These are phyloP conservation scores for Nigrospora osmanthi DNA, from an alignment of 2,329 filamentous ascomycete species.

Conservation along the genomic window DNA sequence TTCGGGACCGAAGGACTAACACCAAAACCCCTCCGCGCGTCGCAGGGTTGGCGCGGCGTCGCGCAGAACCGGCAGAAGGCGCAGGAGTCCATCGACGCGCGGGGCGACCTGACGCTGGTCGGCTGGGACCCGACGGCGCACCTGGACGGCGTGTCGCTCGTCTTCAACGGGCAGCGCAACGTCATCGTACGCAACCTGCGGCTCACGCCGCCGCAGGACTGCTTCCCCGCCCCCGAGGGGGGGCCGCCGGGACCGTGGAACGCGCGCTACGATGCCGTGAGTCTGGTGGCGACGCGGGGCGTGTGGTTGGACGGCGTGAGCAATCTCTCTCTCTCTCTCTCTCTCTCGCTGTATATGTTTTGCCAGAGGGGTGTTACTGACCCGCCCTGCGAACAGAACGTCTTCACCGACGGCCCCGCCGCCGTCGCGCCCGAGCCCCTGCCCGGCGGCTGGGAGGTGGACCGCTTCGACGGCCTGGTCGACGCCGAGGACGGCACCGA, in stretches of 20 bases:
- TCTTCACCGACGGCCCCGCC: constrained; percentile 4
- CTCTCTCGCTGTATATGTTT: too few relatives aligned
- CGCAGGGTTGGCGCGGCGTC: constrained; percentile 10
- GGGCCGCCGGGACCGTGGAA: constrained; percentile 10
- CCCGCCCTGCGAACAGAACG: constrained; percentile 1
- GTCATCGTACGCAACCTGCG: constrained; percentile 11
- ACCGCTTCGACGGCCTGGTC: constrained; percentile 11
- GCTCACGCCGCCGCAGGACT: constrained; percentile 9
- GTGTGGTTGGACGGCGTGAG: constrained; percentile 9
- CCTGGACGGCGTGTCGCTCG: constrained; percentile 9
- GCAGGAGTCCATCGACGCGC: constrained; percentile 9
- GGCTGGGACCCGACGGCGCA: constrained; percentile 8
- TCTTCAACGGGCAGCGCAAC: constrained; percentile 10
- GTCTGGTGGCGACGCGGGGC: constrained; percentile 7
- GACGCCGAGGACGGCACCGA: constrained; percentile 13
- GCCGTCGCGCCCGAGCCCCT: constrained; percentile 8
- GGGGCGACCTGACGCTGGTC: constrained; percentile 11
- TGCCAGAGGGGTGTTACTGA: too few relatives aligned
- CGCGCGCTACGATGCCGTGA: constrained; percentile 11
- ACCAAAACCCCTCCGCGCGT: background rate
- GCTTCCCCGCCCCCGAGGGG: constrained; percentile 10
- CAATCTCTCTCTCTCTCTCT: too few relatives aligned
- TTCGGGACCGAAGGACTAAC: too few relatives aligned
- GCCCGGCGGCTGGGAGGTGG: constrained; percentile 11
- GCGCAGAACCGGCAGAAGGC: constrained; percentile 12